phyloP scores from a whole-genome alignment of 495 filamentous ascomycete species.

The Xylaria cubensis region DNA sequence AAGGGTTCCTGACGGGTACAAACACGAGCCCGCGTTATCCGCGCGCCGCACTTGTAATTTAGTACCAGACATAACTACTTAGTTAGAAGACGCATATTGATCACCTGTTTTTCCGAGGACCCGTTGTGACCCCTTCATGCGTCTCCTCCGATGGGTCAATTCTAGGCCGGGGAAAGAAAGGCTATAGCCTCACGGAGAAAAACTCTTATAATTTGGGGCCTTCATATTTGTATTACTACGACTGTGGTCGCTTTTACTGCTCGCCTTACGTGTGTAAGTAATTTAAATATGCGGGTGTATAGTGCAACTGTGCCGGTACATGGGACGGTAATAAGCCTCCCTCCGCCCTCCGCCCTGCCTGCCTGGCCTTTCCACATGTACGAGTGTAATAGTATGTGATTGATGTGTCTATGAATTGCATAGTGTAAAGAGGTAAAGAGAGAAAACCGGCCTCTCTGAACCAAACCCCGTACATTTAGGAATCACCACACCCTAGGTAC shows the following conservation, averaged over 20 bases:
- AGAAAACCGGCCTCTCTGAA: background rate
- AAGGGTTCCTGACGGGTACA: background rate
- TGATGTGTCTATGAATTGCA: constrained; percentile 7
- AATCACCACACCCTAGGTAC: constrained; percentile 2
- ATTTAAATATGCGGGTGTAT: constrained; percentile 18
- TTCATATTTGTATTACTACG: background rate
- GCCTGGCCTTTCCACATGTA: constrained; percentile 9
- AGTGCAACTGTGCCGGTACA: constrained; percentile 5
- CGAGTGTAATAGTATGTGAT: background rate
- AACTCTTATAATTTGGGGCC: background rate
- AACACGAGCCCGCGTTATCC: constrained; percentile 16
- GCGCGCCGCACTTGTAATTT: constrained; percentile 13
- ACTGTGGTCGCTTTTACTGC: background rate
- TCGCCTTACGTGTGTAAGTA: background rate
- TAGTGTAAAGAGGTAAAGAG: background rate
- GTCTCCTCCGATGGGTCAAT: background rate
- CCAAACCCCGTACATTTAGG: constrained; percentile 5
- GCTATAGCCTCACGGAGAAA: background rate
- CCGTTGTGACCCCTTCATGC: background rate
- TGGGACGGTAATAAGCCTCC: constrained; percentile 14
- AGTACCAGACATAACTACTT: background rate
- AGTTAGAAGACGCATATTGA: background rate
- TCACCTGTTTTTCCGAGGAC: background rate
- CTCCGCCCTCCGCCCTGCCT: background rate
- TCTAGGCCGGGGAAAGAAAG: background rate